Percentiles rank a stretch among this genome's conserved stretches.
Evolutionary conservation across 768 basidiomycete genomes (phyloP).

Genomic region (Mycena metata): DNA sequence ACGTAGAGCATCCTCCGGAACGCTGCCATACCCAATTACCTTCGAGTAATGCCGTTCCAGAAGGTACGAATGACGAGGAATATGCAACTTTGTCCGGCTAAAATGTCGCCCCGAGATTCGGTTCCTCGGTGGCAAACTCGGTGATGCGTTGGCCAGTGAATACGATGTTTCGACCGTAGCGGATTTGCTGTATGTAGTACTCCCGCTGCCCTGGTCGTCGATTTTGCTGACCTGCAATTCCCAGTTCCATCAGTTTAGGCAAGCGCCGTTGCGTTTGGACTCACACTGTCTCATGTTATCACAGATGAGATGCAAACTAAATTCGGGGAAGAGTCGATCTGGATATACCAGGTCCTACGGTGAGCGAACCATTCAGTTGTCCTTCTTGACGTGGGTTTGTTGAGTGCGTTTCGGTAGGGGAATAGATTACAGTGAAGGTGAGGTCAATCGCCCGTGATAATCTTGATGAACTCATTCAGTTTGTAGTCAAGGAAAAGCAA

Average conservation of each 20-base stretch:
- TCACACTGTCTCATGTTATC: slow-evolving; percentile 19
- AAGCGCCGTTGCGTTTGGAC: slow-evolving; percentile 25
- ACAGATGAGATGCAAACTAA: slow-evolving; percentile 84
- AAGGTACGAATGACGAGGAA: slow-evolving; percentile 64
- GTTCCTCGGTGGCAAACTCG: slow-evolving; percentile 95
- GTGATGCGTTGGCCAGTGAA: slow-evolving; percentile 86
- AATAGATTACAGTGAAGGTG: slow-evolving; percentile 32
- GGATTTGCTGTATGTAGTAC: slow-evolving; percentile 84
- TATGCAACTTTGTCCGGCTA: background rate
- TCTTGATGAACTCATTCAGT: slow-evolving; percentile 14
- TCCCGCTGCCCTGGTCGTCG: background rate
- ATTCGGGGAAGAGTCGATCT: slow-evolving; percentile 86
- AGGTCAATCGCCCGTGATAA: background rate
- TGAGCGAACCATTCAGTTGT: slow-evolving; percentile 47
- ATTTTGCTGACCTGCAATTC: slow-evolving; percentile 13
- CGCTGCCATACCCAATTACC: slow-evolving; percentile 85
- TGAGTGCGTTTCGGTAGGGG: slow-evolving; percentile 27
- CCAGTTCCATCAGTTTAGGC: slow-evolving; percentile 70
- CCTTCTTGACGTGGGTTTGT: background rate
- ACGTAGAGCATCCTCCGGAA: slow-evolving; percentile 86
- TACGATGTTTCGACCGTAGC: slow-evolving; percentile 92
- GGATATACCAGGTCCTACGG: slow-evolving; percentile 95
- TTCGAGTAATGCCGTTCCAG: slow-evolving; percentile 89
- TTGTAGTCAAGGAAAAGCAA: slow-evolving; percentile 87
- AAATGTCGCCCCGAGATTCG: slow-evolving; percentile 74